Evolutionary conservation across 352 stramenopile genomes (phyloP), one percentile per base, ranked within the genome.

Genomic region (Pythium brachiatum): DNA sequence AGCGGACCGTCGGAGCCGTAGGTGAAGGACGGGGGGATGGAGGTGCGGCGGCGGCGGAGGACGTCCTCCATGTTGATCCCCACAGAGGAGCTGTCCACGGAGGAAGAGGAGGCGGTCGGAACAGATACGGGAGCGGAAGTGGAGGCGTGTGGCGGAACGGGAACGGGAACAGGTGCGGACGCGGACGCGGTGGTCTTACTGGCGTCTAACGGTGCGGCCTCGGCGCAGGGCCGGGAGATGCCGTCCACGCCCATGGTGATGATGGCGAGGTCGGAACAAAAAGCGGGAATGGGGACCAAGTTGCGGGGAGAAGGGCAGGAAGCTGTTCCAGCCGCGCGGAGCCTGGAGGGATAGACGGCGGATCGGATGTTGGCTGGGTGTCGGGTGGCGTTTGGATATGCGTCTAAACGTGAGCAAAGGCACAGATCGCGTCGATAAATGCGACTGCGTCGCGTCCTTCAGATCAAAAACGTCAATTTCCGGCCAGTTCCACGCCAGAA

Each of bases 1-100:
- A 20, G 32, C 56, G 52, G 38, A 15, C 2, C 57, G 56, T 72
- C 57, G 0, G 53, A 58, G 32, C 65, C 69, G 58, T 72, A 76
- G 11, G 74, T 73, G 60, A 88, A 89, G 7, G 75, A 81, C 53
- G 78, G 74, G 32, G 82, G 82, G 55, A 91, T 88, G 38, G 79
- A 89, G 21, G 82, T 87, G 32, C 81, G 81, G 1, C 81, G 79
- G 0, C 78, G 72, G 12, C 72, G 23, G 32, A 62, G 56, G 31
- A 64, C 51, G 60, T 39, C 32, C 12, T 26, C 43, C 32, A 50
- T 36, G 23, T 43, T n/a, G n/a, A n/a, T n/a, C n/a, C n/a, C 39
- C 7, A 27, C 36, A 26, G 36, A 13, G 34, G 32, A 38, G 32
- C 7, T 20, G 29, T 29, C 32, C 12, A 38, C 23, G 25, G 34